Percentiles rank a stretch among this genome's conserved stretches.
phyloP scores from a whole-genome alignment of 1,284 basidiomycete genomes.

The Puccinia brachypodii region DNA sequence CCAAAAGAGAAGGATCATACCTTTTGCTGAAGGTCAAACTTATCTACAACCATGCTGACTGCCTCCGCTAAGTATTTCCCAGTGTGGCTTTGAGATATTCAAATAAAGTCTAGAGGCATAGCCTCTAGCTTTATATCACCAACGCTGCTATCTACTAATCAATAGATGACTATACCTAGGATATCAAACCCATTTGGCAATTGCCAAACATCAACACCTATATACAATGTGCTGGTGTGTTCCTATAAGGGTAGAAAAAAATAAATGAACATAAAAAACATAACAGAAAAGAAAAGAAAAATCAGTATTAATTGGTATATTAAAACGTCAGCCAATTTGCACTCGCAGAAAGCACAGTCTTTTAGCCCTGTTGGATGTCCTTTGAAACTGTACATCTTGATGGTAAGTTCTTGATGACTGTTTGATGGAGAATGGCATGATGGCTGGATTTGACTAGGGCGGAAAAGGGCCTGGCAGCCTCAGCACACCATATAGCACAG shows the following conservation, averaged over 20 bases:
- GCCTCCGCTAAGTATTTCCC: not conserved
- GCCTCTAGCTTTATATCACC: not conserved
- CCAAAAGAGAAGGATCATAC: not conserved
- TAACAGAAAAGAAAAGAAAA: not conserved
- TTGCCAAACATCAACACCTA: constrained; percentile 51
- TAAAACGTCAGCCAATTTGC: too few relatives aligned
- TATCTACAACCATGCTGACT: not conserved
- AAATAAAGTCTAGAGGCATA: not conserved
- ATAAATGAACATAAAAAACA: not conserved
- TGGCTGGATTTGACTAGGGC: not conserved
- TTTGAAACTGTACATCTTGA: not conserved
- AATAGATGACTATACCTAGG: constrained; percentile 49
- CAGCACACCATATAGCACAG: not conserved
- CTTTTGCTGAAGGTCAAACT: not conserved
- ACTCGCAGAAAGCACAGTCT: too few relatives aligned
- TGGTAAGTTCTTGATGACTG: not conserved
- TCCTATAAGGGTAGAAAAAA: constrained; percentile 54
- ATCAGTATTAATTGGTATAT: too few relatives aligned
- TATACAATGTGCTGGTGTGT: constrained; percentile 51
- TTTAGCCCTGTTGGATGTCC: too few relatives aligned
- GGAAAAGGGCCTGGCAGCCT: not conserved
- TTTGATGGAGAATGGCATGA: not conserved
- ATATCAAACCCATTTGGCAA: constrained; percentile 50
- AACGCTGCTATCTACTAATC: not conserved
- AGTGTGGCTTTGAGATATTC: not conserved